Base-by-base conservation (phyloP, 2,329 filamentous ascomycete species). In the Exophiala xenobiotica region DNA sequence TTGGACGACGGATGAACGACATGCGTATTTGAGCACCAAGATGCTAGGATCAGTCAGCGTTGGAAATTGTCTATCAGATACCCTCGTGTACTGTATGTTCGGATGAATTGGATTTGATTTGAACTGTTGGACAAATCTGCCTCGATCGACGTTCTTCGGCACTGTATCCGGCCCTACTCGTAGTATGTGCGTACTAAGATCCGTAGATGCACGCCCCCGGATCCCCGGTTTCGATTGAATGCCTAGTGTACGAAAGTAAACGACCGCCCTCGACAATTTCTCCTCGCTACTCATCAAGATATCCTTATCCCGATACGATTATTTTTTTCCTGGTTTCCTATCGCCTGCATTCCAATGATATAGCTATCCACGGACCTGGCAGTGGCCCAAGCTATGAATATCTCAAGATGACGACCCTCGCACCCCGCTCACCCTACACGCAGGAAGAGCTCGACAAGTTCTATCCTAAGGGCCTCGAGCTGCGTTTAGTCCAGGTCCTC, bases 401-500 rank as follows among this genome's bases (percentile, higher is more conserved):
- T 37, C 39, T 14, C 46, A 61, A 45, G 12, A 97, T 97, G 92
- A 87, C 91, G 9, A 86, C 86, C 33, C 78, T 95, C 38, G 72
- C 79, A 38, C 88, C 88, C 42, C 82, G 89, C 51, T 75, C 80
- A 50, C 83, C 88, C 0, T 97, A 97, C 74, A 84, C 86, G 38
- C 74, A 84, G 60, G 85, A 88, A 53, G 91, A 97, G 78, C 81
- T 97, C 43, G 76, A 79, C 37, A 75, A 77, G 64, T 83, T 97
- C 53, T 99, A 96, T 73, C 93, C 93, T 1, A 72, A 83, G 49
- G 76, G 80, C 38, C 78, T 99, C 53, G 80, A 92, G 67, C 82
- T 99, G 27, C 87, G 93, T 67, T 82, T 93, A 54, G 93, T 97
- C 43, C 93, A 99, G 74, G 79, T 97, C 63, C 79, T 85, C 66